Base-by-base conservation (phyloP, 352 stramenopile genomes). In the Thalassiosira oceanica region DNA sequence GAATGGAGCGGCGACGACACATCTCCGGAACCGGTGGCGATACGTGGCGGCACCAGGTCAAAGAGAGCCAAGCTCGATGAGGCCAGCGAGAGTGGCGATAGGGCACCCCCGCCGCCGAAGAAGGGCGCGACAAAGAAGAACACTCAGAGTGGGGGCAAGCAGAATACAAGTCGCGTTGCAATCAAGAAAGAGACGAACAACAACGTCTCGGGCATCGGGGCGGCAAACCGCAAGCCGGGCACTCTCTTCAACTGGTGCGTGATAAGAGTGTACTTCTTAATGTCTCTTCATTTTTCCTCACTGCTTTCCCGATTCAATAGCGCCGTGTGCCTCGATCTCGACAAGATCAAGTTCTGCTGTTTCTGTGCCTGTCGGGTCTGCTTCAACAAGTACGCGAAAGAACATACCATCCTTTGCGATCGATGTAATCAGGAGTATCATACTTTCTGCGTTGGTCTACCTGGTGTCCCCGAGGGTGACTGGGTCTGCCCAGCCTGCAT, bases 351-450 rank as follows among this genome's bases (percentile, higher is more conserved):
- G 39, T 24, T 76, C 2, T 90, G 83, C 48, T 85, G 80, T 21
- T 90, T 87, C 61, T 90, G 83, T 58, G 77, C 63, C 29, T 90
- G 83, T 37, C 63, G 83, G 8, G 23, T 80, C 27, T 90, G 83
- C 36, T 90, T 88, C 68, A 80, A 74, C 7, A 90, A 90, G 37
- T 80, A 84, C 28, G 65, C 77, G 7, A 84, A 86, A 18, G 61
- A 76, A 29, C 58, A 64, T 18, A 74, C 57, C 11, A 70, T 82
- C 44, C 44, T 90, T 3, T 90, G 83, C 52, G 80, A 88, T 29
- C 66, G 77, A 29, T 90, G 83, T 51, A 75, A 88, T 52, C 66
- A 83, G 28, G 78, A 90, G 42, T 90, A 90, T 60, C 83, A 90
- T 36, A 85, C 55, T 20, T 84, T 76, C 61, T 90, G 83, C 43